A percentile compares a stretch with the other conserved stretches of the same genome.
Conservation (phyloP, 2,329 filamentous ascomycete species). For the Dendrostoma leiphaemia region DNA sequence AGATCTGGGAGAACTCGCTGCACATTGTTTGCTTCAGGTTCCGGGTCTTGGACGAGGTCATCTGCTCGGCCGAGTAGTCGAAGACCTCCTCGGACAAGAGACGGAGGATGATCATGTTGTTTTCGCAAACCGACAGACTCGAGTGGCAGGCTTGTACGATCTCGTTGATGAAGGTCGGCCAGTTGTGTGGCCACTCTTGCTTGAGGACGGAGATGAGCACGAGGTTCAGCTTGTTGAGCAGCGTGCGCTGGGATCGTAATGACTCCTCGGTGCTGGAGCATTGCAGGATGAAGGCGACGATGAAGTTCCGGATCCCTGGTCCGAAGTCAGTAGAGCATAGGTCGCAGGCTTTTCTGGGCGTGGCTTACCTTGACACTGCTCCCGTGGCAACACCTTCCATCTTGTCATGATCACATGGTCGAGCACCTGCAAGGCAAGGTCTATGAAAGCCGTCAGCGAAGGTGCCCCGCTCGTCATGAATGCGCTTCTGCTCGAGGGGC, state of each 20-base stretch:
- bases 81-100: conserved; percentile 97
- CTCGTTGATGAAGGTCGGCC: conserved; percentile 99
- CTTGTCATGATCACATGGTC: conserved; percentile 98
- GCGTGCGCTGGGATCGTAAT: conserved; percentile 77
- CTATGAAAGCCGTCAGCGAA: conserved; percentile 40
- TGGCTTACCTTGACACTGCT: conserved; percentile 82
- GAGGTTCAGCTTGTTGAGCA: conserved; percentile 97
- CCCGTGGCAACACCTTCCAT: conserved; percentile 96
- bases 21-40: conserved; percentile 99
- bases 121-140: conserved; percentile 96
- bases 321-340: conserved; percentile 21
- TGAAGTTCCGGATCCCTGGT: conserved; percentile 94
- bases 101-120: conserved; percentile 98
- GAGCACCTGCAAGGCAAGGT: conserved; percentile 91
- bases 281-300: conserved; percentile 97
- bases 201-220: conserved; percentile 97
- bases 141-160: conserved; percentile 96
- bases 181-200: conserved; percentile 98
- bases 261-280: conserved; percentile 87
- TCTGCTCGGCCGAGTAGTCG: conserved; percentile 96
- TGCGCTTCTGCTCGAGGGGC: conserved; percentile 10
- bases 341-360: not conserved
- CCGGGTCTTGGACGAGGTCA: conserved; percentile 97
- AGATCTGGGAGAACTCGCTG: conserved; percentile 96
- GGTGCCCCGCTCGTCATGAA: not conserved